Evolutionary conservation across 2,329 filamentous ascomycete species (phyloP).

Genomic region (Pseudonectria foliicola): DNA sequence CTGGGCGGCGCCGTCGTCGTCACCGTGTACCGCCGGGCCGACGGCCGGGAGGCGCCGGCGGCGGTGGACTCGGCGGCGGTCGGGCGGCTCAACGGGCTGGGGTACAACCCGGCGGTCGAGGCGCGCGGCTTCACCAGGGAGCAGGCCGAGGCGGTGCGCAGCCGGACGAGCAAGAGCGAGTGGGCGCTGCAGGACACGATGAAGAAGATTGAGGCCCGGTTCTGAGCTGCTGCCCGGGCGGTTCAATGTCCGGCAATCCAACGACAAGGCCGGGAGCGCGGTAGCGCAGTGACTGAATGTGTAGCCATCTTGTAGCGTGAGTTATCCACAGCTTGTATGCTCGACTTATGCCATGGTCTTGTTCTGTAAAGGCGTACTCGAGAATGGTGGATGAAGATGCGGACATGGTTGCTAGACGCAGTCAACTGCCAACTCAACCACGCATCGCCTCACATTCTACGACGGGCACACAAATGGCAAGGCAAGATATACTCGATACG

Average conservation of each 20-base stretch:
- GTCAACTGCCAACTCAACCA: too few relatives aligned
- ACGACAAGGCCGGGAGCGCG: too few relatives aligned
- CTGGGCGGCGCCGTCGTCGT: slow-evolving; percentile 86
- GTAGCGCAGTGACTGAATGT: too few relatives aligned
- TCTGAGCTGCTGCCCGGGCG: too few relatives aligned
- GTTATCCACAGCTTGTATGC: too few relatives aligned
- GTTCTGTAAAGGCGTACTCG: too few relatives aligned
- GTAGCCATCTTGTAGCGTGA: too few relatives aligned
- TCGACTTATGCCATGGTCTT: too few relatives aligned
- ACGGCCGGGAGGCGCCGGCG: slow-evolving; percentile 56
- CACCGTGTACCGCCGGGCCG: slow-evolving; percentile 79
- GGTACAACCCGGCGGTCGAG: slow-evolving; percentile 87
- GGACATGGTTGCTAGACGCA: too few relatives aligned
- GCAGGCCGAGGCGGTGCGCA: slow-evolving; percentile 66
- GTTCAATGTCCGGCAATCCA: too few relatives aligned
- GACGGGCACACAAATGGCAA: neutral
- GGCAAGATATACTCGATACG: neutral
- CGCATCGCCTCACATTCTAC: too few relatives aligned
- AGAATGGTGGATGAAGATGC: too few relatives aligned
- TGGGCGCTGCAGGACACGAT: slow-evolving; percentile 69
- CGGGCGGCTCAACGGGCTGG: slow-evolving; percentile 59
- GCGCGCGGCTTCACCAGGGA: slow-evolving; percentile 80
- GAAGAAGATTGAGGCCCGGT: slow-evolving; percentile 34
- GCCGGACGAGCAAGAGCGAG: slow-evolving; percentile 54
- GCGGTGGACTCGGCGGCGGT: slow-evolving; percentile 56